These are phyloP conservation scores for Tricholoma terreum DNA, from an alignment of 768 basidiomycete species.

Conservation along the genomic window DNA sequence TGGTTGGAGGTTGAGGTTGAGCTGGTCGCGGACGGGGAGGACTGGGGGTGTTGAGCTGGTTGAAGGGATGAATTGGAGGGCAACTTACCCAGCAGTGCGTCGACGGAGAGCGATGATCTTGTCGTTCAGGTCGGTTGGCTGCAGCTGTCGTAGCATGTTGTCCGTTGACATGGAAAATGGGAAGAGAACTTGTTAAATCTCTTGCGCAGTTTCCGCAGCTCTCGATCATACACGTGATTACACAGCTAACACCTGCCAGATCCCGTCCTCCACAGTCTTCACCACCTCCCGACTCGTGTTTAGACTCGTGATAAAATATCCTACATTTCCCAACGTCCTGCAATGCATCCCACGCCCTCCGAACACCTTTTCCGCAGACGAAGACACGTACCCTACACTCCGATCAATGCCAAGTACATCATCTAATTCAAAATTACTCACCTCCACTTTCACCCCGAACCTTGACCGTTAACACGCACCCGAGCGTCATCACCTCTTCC, in stretches of 20 bases:
- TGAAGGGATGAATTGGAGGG: constrained; percentile 13
- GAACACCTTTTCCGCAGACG: constrained; percentile 64
- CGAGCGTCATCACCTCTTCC: constrained; percentile 80
- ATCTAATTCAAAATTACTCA: constrained; percentile 25
- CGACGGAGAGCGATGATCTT: constrained; percentile 67
- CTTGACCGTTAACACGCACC: constrained; percentile 80
- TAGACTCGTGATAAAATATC: constrained; percentile 90
- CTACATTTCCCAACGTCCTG: constrained; percentile 85
- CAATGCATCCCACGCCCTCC: constrained; percentile 72
- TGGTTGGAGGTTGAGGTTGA: constrained; percentile 31
- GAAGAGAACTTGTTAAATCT: too few relatives aligned
- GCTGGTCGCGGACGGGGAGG: constrained; percentile 39
- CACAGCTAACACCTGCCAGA: constrained; percentile 40
- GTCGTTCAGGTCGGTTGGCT: constrained; percentile 51
- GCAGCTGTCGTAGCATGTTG: constrained; percentile 13
- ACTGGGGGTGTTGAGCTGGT: constrained; percentile 14
- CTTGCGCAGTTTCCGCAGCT: too few relatives aligned
- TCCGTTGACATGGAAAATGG: constrained; percentile 6
- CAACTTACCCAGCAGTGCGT: constrained; percentile 57
- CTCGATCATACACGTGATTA: constrained; percentile 12
- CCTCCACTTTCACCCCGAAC: constrained; percentile 56
- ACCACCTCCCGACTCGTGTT: constrained; percentile 60
- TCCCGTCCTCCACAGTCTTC: constrained; percentile 59
- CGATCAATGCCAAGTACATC: not conserved
- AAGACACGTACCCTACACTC: constrained; percentile 50